Evolutionary conservation across 2,329 filamentous ascomycete genomes (phyloP).

Genomic region (Hawksworthiomyces lignivorus): DNA sequence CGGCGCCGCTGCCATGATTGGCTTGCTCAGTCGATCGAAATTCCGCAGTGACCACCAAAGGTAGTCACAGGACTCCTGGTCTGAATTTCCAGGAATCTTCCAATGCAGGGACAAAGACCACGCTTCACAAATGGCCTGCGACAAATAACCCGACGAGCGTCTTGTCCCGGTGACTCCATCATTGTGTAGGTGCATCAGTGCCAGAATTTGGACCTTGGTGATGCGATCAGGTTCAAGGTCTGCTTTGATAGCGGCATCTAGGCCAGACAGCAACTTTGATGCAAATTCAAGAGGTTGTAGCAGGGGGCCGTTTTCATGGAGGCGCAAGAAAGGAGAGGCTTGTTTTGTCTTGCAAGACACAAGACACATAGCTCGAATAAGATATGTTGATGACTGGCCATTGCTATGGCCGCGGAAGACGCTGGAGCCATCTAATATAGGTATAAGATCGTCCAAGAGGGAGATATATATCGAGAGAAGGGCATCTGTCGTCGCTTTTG

Average conservation of each 20-base stretch:
- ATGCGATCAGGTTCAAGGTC: constrained; percentile 3
- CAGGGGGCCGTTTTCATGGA: not conserved
- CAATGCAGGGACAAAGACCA: constrained; percentile 2
- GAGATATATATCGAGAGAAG: no score
- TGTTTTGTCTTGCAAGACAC: no score
- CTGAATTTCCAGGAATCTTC: not conserved
- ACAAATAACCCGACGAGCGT: not conserved
- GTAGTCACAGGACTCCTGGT: not conserved
- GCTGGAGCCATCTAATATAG: no score
- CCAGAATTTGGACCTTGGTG: constrained; percentile 3
- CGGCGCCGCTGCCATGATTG: constrained; percentile 2
- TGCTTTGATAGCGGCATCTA: constrained; percentile 1
- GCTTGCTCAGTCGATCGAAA: constrained; percentile 1
- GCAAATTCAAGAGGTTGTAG: constrained; percentile 2
- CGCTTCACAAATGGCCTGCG: constrained; percentile 1
- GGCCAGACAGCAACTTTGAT: not conserved
- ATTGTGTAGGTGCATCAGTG: constrained; percentile 4
- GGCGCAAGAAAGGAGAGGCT: no score
- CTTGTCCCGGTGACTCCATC: not conserved
- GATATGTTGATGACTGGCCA: no score
- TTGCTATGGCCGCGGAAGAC: no score
- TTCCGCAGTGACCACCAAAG: constrained; percentile 6
- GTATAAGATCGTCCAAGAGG: no score
- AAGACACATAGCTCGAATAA: no score
- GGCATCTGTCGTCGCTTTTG: no score